These are phyloP conservation scores for Globisporangium middletonii DNA, from an alignment of 352 stramenopile species.

Conservation along the genomic window DNA sequence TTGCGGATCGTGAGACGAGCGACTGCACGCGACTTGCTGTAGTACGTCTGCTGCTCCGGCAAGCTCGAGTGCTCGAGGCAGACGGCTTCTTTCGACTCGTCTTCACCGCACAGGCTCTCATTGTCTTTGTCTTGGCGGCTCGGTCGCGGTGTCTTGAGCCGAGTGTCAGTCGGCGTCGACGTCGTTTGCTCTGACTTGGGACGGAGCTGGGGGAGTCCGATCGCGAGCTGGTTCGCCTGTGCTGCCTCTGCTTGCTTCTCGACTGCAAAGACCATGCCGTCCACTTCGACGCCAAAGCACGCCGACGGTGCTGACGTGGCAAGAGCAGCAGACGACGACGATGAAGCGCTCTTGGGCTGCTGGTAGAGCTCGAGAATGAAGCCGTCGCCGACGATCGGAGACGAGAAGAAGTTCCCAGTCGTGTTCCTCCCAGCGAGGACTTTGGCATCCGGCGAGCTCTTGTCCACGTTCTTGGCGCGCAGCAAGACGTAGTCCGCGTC, in stretches of 20 bases:
- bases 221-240: conserved; percentile 11
- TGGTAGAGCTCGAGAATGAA: conserved; percentile 44
- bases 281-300: conserved; percentile 52
- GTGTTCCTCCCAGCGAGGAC: conserved; percentile 42
- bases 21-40: conserved; percentile 36
- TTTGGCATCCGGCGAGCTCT: conserved; percentile 11
- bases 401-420: conserved; percentile 46
- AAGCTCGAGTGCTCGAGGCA: conserved; percentile 36
- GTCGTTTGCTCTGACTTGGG: conserved; percentile 4
- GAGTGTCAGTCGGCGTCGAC: conserved; percentile 2
- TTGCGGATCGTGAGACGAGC: conserved; percentile 63
- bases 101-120: conserved; percentile 59
- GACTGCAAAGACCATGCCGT: conserved; percentile 36
- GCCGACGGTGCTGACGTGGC: conserved; percentile 1
- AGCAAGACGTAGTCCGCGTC: conserved; percentile 40
- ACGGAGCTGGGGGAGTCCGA: conserved; percentile 18
- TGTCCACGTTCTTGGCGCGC: conserved; percentile 19
- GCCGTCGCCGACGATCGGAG: conserved; percentile 32
- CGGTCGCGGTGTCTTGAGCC: neutral
- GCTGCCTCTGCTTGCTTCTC: conserved; percentile 23
- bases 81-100: conserved; percentile 65
- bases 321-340: conserved; percentile 1
- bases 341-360: neutral
- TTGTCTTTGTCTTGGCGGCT: conserved; percentile 13
- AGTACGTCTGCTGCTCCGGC: conserved; percentile 25